Evolutionary conservation across 2,329 filamentous ascomycete species (phyloP).

Genomic region (Aspergillus phoenicis): DNA sequence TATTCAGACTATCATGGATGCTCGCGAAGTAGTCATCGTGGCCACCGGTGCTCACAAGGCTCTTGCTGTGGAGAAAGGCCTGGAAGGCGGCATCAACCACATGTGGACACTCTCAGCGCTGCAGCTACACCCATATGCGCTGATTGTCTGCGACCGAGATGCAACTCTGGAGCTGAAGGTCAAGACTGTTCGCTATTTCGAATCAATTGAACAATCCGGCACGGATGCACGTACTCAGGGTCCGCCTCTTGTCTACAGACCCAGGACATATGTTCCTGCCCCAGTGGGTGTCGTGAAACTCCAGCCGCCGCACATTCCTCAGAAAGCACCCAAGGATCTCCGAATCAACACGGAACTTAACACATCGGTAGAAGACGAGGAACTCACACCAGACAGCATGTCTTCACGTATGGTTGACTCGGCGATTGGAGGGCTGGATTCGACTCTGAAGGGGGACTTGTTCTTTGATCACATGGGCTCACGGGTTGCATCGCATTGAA

Average conservation of each 20-base stretch:
- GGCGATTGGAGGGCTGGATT: constrained; percentile 46
- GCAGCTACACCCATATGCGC: constrained; percentile 77
- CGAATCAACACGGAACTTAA: constrained; percentile 49
- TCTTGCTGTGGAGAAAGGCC: constrained; percentile 74
- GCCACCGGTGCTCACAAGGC: constrained; percentile 82
- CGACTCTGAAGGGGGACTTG: constrained; percentile 44
- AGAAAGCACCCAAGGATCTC: constrained; percentile 43
- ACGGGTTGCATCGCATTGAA: constrained; percentile 35
- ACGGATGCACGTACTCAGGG: constrained; percentile 49
- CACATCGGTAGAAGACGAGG: constrained; percentile 42
- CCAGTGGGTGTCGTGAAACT: constrained; percentile 27
- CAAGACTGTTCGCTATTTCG: constrained; percentile 75
- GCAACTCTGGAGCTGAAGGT: constrained; percentile 72
- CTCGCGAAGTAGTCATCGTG: constrained; percentile 79
- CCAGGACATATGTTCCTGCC: constrained; percentile 39
- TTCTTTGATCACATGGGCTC: constrained; percentile 49
- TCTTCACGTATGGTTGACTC: constrained; percentile 51
- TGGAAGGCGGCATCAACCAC: constrained; percentile 82
- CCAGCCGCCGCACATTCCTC: constrained; percentile 27
- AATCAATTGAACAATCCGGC: constrained; percentile 69
- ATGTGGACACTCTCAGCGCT: constrained; percentile 87
- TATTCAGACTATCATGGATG: constrained; percentile 79
- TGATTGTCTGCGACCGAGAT: constrained; percentile 83
- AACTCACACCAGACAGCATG: constrained; percentile 53
- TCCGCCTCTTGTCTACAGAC: constrained; percentile 45